Percentiles rank a stretch among this genome's conserved stretches.
Evolutionary conservation across 2,329 filamentous ascomycete genomes (phyloP).

Genomic region (Simplicillium aogashimaense): DNA sequence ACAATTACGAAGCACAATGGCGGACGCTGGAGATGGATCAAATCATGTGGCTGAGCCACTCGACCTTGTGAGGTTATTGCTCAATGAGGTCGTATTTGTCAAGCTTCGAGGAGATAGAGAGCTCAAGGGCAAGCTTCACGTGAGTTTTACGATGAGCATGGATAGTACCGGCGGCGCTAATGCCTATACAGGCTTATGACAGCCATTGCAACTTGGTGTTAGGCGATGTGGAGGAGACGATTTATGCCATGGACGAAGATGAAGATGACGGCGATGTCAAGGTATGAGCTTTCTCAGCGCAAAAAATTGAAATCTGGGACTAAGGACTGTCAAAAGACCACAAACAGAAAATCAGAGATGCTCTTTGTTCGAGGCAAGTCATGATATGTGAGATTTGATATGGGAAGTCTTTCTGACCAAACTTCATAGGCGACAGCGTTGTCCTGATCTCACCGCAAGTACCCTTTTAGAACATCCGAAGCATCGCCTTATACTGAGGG

Average conservation of each 20-base stretch:
- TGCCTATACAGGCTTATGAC: slow-evolving; percentile 70
- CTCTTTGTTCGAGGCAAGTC: slow-evolving; percentile 87
- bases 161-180: not conserved
- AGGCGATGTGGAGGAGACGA: slow-evolving; percentile 93
- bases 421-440: slow-evolving; percentile 54
- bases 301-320: not conserved
- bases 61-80: slow-evolving; percentile 85
- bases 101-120: slow-evolving; percentile 94
- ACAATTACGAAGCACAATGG: slow-evolving; percentile 47
- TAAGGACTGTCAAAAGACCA: slow-evolving; percentile 47
- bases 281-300: slow-evolving; percentile 43
- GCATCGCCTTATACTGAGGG: too few species aligned
- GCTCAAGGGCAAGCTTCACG: slow-evolving; percentile 88
- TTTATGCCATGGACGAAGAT: slow-evolving; percentile 85
- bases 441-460: slow-evolving; percentile 59
- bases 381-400: not conserved
- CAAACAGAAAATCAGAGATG: slow-evolving; percentile 98
- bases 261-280: slow-evolving; percentile 70
- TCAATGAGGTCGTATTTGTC: slow-evolving; percentile 95
- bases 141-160: slow-evolving; percentile 32
- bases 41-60: slow-evolving; percentile 79
- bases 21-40: slow-evolving; percentile 68
- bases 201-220: slow-evolving; percentile 96
- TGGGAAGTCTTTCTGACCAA: slow-evolving; percentile 12
- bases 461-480: slow-evolving; percentile 22